A percentile compares a stretch with the other conserved stretches of the same genome.
Conservation (phyloP, 2,329 filamentous ascomycete species). For the Mycocentrospora acerina region DNA sequence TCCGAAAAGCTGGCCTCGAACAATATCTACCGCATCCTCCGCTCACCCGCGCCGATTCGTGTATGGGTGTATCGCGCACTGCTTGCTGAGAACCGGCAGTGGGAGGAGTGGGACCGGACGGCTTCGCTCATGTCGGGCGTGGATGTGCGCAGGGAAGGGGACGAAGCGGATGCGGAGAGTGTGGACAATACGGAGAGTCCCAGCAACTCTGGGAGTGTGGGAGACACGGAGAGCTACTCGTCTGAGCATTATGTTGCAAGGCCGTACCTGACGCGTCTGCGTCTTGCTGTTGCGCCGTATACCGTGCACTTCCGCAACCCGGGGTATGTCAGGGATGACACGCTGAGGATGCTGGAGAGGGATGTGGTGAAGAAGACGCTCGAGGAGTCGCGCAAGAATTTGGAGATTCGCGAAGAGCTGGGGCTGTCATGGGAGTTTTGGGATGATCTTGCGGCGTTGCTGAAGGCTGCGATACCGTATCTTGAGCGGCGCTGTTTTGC, state of each 20-base stretch:
- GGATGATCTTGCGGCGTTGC: slow-evolving; percentile 59
- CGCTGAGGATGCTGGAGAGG: slow-evolving; percentile 58
- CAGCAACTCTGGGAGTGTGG: slow-evolving; percentile 14
- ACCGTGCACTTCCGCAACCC: slow-evolving; percentile 61
- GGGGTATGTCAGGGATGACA: slow-evolving; percentile 61
- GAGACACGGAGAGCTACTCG: slow-evolving; percentile 17
- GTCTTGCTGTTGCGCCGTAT: slow-evolving; percentile 51
- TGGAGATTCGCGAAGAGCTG: slow-evolving; percentile 58
- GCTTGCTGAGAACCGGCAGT: slow-evolving; percentile 22
- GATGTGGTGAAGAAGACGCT: slow-evolving; percentile 60
- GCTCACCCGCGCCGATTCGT: slow-evolving; percentile 28
- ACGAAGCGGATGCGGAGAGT: slow-evolving; percentile 1
- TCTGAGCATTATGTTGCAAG: slow-evolving; percentile 13
- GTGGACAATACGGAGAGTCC: slow-evolving; percentile 13
- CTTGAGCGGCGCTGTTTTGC: slow-evolving; percentile 64
- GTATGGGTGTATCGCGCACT: slow-evolving; percentile 29
- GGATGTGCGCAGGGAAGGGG: slow-evolving; percentile 2
- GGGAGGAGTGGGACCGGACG: slow-evolving; percentile 21
- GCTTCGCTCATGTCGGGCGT: neutral
- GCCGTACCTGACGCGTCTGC: slow-evolving; percentile 47
- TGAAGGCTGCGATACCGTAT: slow-evolving; percentile 62
- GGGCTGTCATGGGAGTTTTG: slow-evolving; percentile 60
- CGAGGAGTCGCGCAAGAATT: slow-evolving; percentile 58
- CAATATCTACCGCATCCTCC: slow-evolving; percentile 26
- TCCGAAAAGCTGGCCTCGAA: slow-evolving; percentile 24